Percentiles rank a stretch among this genome's conserved stretches.
These are phyloP conservation scores for Clavaria fumosa DNA, from an alignment of 768 basidiomycete genomes.

Conservation along the genomic window DNA sequence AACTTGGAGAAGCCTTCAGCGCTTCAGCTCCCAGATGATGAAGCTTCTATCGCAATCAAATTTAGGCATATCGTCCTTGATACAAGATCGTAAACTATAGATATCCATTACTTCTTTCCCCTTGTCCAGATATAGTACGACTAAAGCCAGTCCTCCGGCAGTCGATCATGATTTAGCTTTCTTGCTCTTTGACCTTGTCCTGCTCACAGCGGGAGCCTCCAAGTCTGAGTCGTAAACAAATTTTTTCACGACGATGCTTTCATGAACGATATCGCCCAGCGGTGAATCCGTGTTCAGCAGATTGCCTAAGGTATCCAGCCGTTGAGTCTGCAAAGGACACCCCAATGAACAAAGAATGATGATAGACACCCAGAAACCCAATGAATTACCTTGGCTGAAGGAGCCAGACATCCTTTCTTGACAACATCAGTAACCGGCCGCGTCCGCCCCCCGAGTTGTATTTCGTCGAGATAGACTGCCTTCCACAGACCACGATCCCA, in stretches of 20 bases:
- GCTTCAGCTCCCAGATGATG: constrained; percentile 73
- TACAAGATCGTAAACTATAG: constrained; percentile 1
- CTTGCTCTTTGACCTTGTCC: constrained; percentile 41
- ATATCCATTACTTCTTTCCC: too few species aligned
- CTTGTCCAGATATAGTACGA: too few species aligned
- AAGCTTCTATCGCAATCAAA: constrained; percentile 51
- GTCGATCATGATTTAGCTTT: constrained; percentile 24
- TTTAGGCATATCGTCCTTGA: constrained; percentile 24
- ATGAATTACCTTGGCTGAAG: constrained; percentile 45
- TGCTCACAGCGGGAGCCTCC: constrained; percentile 19
- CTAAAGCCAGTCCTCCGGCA: neutral
- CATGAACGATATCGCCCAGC: constrained; percentile 38
- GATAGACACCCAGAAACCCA: neutral
- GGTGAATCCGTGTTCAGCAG: constrained; percentile 41
- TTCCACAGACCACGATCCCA: constrained; percentile 62
- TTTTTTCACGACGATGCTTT: constrained; percentile 60
- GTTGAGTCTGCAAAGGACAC: constrained; percentile 29
- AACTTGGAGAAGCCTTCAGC: constrained; percentile 66
- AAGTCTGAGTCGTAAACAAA: constrained; percentile 68
- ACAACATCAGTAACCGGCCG: constrained; percentile 25
- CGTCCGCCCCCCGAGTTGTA: constrained; percentile 34
- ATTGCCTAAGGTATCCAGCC: constrained; percentile 61
- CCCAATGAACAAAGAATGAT: constrained; percentile 6
- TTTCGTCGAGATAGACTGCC: constrained; percentile 45
- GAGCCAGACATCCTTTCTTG: constrained; percentile 52